phyloP scores from a whole-genome alignment of 1,284 basidiomycete genomes.

The Fomitopsis palustris region DNA sequence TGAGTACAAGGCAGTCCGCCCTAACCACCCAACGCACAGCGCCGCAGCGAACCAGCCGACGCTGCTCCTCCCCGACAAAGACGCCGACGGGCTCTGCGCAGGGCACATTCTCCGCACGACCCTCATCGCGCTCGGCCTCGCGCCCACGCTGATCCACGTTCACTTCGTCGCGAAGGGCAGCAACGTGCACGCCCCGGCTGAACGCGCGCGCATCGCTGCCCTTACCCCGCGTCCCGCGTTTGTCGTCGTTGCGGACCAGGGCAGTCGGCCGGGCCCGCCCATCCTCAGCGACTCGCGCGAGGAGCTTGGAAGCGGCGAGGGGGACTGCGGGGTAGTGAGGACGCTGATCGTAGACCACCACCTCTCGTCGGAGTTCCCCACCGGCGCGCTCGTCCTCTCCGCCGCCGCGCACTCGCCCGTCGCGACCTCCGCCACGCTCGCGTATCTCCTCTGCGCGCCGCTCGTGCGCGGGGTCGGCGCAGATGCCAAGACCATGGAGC shows the following conservation, averaged over 20 bases:
- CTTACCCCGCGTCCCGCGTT: conserved; percentile 20
- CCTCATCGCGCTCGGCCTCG: conserved; percentile 25
- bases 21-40: conserved; percentile 4
- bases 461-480: conserved; percentile 6
- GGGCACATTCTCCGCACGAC: conserved; percentile 28
- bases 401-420: conserved; percentile 25
- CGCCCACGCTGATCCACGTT: conserved; percentile 15
- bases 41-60: conserved; percentile 12
- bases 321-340: conserved; percentile 7
- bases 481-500: conserved; percentile 5
- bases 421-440: conserved; percentile 28
- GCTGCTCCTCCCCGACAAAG: conserved; percentile 31
- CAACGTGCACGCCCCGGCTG: conserved; percentile 24
- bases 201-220: conserved; percentile 20
- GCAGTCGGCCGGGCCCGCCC: conserved; percentile 25
- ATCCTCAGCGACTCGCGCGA: conserved; percentile 12
- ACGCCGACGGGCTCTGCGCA: conserved; percentile 30
- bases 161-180: conserved; percentile 30
- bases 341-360: conserved; percentile 32
- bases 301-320: not conserved
- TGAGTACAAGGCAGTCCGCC: too few relatives aligned
- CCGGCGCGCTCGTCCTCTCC: conserved; percentile 23
- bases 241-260: conserved; percentile 28
- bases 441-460: conserved; percentile 25
- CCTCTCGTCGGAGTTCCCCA: conserved; percentile 26